Conservation (phyloP, 2,329 filamentous ascomycete species). For the Trichoderma semiorbis region DNA sequence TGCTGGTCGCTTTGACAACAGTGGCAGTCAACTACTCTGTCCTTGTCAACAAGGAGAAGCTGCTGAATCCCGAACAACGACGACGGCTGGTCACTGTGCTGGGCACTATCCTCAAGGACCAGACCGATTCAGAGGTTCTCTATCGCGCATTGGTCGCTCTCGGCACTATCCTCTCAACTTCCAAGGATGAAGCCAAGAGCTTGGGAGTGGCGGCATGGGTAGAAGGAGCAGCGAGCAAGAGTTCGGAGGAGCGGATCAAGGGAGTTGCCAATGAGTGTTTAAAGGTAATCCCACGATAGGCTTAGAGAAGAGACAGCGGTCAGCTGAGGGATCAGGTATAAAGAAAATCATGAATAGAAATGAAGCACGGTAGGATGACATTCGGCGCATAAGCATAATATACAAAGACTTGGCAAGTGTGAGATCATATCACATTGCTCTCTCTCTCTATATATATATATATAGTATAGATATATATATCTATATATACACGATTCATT, state of each 20-base stretch:
- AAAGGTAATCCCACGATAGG: constrained; percentile 25
- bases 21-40: constrained; percentile 83
- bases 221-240: constrained; percentile 40
- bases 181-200: constrained; percentile 40
- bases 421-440: neutral
- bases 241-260: constrained; percentile 46
- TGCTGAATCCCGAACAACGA: constrained; percentile 33
- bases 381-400: neutral
- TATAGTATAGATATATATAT: neutral
- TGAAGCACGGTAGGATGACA: neutral
- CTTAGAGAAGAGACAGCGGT: neutral
- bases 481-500: constrained; percentile 3
- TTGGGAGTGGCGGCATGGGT: constrained; percentile 42
- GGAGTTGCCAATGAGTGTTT: constrained; percentile 46
- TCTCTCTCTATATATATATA: neutral
- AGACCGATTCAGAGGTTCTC: constrained; percentile 75
- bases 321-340: neutral
- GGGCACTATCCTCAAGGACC: constrained; percentile 58
- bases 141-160: constrained; percentile 79
- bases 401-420: neutral
- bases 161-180: constrained; percentile 67
- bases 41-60: constrained; percentile 52
- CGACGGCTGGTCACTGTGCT: constrained; percentile 57
- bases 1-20: constrained; percentile 78
- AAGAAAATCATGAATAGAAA: neutral